Base-by-base conservation (phyloP, 345 rosid species). In the Cardamine occulta region DNA sequence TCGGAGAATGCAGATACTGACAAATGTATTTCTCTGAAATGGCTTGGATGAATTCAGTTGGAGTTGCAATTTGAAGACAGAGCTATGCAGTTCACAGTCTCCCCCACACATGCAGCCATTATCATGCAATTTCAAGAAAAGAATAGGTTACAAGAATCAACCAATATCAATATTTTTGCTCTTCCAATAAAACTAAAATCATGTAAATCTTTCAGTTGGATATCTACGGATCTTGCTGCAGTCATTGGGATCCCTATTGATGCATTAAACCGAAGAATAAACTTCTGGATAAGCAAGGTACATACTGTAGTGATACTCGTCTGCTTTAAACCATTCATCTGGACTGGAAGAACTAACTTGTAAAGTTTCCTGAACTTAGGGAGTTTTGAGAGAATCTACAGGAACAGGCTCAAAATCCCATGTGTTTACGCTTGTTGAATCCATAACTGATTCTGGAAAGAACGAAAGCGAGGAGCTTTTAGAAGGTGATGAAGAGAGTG, bases 251-350 rank as follows among this genome's bases (percentile, higher is more conserved):
- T 92, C 67, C 95, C 99, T 11, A 79, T 76, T 61, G 97, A 92
- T 55, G 77, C 81, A 65, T 85, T 95, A 53, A 86, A 80, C 76
- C 88, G 97, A 66, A 86, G 90, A 79, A 88, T 90, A 56, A 86
- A 82, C 78, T 92, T 90, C 63, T 95, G 97, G 97, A 86, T 88
- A 78, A 89, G 89, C 90, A 92, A 95, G 96, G 99, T 92, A 77
- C 34, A 18, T 69, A 56, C 45, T 56, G 55, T 68, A 32, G 15
- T 4, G 24, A 3, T 72, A 4, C 29, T 66, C 60, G 47, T 29
- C 32, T 49, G 78, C 56, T 39, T 40, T 37, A 58, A 40, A 66
- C 57, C 51, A 29, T 31, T 53, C 42, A 44, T 52, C 7, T 51
- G 32, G 17, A 37, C 51, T 45, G 21, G 6, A 48, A 14, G 13